Percentiles rank a stretch among this genome's conserved stretches.
Evolutionary conservation across 1,284 basidiomycete species (phyloP).

Genomic region (Sanghuangporus baumii): DNA sequence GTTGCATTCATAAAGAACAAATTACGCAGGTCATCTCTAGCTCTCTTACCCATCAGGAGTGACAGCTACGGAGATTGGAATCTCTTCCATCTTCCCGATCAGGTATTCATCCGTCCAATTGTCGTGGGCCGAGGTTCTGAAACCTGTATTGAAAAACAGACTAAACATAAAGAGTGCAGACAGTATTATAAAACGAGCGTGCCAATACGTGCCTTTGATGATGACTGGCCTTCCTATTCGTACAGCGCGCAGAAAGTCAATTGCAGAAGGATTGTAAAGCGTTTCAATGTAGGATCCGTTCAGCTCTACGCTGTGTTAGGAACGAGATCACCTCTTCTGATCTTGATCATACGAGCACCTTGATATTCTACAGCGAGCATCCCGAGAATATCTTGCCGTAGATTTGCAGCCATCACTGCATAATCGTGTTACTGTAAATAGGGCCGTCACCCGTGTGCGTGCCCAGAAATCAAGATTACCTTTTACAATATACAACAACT

Average conservation of each 20-base stretch:
- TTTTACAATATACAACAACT: too few species aligned
- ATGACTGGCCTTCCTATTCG: constrained; percentile 75
- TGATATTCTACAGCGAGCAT: constrained; percentile 24
- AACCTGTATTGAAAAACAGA: constrained; percentile 28
- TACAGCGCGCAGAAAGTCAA: constrained; percentile 71
- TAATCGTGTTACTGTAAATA: not conserved
- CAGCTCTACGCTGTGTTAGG: constrained; percentile 40
- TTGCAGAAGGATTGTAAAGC: constrained; percentile 47
- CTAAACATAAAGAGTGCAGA: not conserved
- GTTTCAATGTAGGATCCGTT: constrained; percentile 57
- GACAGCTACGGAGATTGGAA: constrained; percentile 64
- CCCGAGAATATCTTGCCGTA: not conserved
- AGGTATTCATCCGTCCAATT: constrained; percentile 68
- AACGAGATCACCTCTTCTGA: not conserved
- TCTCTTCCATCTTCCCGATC: constrained; percentile 44
- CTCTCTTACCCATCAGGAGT: constrained; percentile 72
- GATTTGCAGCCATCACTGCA: not conserved
- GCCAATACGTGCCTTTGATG: constrained; percentile 49
- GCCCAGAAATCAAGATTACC: not conserved
- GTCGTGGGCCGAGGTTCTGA: constrained; percentile 34
- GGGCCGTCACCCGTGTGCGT: too few species aligned
- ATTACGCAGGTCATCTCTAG: not conserved
- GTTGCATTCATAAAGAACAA: not conserved
- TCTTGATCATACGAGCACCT: constrained; percentile 17
- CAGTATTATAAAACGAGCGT: not conserved